These are phyloP conservation scores for Penicillium ucsense DNA, from an alignment of 495 filamentous ascomycete species.

Conservation along the genomic window DNA sequence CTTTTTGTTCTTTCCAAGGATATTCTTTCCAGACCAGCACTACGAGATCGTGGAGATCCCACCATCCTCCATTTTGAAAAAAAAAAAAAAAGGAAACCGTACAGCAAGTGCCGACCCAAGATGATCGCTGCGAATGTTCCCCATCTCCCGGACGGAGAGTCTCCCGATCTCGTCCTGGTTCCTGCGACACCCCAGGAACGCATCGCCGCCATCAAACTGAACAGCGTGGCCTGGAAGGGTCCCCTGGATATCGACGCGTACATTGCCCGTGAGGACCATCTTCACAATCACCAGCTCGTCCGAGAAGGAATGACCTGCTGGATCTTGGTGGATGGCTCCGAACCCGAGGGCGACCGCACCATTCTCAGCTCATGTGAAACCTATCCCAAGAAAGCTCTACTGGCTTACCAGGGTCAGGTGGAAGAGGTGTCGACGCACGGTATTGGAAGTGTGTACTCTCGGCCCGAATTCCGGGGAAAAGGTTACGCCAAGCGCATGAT, in stretches of 20 bases:
- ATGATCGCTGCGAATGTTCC: constrained; percentile 29
- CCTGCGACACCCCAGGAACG: constrained; percentile 60
- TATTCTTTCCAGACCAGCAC: too few relatives aligned
- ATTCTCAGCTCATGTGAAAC: constrained; percentile 79
- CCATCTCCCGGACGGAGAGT: constrained; percentile 46
- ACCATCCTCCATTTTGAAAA: too few relatives aligned
- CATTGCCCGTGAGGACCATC: constrained; percentile 63
- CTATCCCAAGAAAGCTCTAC: constrained; percentile 62
- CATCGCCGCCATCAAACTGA: constrained; percentile 51
- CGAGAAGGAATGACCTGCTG: constrained; percentile 71
- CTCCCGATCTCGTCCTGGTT: constrained; percentile 54
- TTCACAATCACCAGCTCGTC: constrained; percentile 56
- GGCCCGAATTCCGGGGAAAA: constrained; percentile 56
- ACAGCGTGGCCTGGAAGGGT: constrained; percentile 63
- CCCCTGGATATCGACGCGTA: constrained; percentile 59
- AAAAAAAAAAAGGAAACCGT: background rate
- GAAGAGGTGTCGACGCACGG: constrained; percentile 65
- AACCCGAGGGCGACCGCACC: constrained; percentile 40
- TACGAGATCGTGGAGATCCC: too few relatives aligned
- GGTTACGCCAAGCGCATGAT: constrained; percentile 75
- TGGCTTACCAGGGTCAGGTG: constrained; percentile 39
- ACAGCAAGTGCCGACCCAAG: background rate
- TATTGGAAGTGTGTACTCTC: constrained; percentile 80
- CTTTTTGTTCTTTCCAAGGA: too few relatives aligned
- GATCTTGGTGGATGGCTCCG: constrained; percentile 61